Percentiles rank a stretch among this genome's conserved stretches.
These are phyloP conservation scores for Prototheca cutis DNA, from an alignment of 163 green algal species.

Conservation along the genomic window DNA sequence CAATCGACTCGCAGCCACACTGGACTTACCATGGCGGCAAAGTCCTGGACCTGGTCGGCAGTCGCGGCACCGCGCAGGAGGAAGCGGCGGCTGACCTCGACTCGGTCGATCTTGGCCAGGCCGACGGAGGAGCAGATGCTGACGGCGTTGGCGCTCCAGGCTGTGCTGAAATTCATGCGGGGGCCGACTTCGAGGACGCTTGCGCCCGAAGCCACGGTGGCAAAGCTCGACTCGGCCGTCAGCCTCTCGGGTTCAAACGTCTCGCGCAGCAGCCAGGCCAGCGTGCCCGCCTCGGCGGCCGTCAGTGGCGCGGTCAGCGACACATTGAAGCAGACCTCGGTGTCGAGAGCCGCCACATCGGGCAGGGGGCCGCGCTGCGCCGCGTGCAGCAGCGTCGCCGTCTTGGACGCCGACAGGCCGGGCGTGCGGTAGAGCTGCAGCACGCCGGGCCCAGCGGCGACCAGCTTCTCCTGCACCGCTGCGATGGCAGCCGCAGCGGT, in stretches of 20 bases:
- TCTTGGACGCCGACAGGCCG: slow-evolving; percentile 37
- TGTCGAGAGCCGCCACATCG: slow-evolving; percentile 32
- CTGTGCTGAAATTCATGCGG: slow-evolving; percentile 87
- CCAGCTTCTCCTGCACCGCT: neutral
- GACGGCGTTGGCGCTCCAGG: slow-evolving; percentile 91
- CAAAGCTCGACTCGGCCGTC: slow-evolving; percentile 37
- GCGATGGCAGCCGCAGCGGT: neutral
- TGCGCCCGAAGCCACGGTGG: neutral
- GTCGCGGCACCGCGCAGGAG: slow-evolving; percentile 38
- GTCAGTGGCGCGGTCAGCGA: slow-evolving; percentile 49
- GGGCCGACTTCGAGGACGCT: slow-evolving; percentile 67
- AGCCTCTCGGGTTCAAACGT: slow-evolving; percentile 92
- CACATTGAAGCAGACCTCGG: slow-evolving; percentile 86
- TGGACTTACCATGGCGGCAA: slow-evolving; percentile 45
- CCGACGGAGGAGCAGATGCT: slow-evolving; percentile 83
- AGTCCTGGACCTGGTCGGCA: slow-evolving; percentile 25
- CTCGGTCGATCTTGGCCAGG: slow-evolving; percentile 40
- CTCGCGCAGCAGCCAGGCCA: slow-evolving; percentile 90
- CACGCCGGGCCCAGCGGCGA: slow-evolving; percentile 13
- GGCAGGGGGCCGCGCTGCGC: slow-evolving; percentile 23
- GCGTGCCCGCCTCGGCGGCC: slow-evolving; percentile 54
- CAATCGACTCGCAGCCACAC: no score
- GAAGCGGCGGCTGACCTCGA: slow-evolving; percentile 62
- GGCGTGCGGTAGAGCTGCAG: slow-evolving; percentile 55
- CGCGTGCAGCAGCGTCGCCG: slow-evolving; percentile 36